Percentiles rank a stretch among this genome's conserved stretches.
Evolutionary conservation across 441 rosid genomes (phyloP).

Genomic region (Corymbia citriodora): DNA sequence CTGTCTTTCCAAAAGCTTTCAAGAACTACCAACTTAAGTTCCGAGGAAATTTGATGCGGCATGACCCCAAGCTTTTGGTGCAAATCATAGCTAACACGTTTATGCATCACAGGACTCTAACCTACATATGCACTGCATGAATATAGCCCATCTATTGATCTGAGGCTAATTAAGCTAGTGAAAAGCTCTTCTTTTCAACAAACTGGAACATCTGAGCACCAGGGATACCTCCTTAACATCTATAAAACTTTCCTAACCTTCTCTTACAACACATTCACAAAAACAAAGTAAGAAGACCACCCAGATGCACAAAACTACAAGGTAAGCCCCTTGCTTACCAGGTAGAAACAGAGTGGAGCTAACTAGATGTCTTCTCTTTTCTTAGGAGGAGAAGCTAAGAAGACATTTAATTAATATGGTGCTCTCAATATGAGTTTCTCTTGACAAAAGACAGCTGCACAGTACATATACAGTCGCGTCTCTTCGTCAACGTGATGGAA

Average conservation of each 20-base stretch:
- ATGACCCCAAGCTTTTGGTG: not conserved
- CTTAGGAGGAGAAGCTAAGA: not conserved
- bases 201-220: not conserved
- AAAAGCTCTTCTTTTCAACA: too few relatives aligned
- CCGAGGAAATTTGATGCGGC: accelerated
- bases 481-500: not conserved
- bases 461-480: not conserved
- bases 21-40: not conserved
- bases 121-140: not conserved
- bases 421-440: not conserved
- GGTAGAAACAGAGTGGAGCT: not conserved
- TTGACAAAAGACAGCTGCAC: not conserved
- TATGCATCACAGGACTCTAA: not conserved
- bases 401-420: too few relatives aligned
- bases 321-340: not conserved
- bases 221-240: not conserved
- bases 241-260: not conserved
- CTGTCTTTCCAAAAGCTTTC: not conserved
- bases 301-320: not conserved
- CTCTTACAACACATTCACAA: not conserved
- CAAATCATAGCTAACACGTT: not conserved
- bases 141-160: too few relatives aligned
- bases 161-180: not conserved
- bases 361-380: not conserved
- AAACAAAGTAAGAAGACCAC: not conserved